Evolutionary conservation across 331 rosid species (phyloP), one percentile per base, ranked within the genome.

Genomic region (Malus hybrid): DNA sequence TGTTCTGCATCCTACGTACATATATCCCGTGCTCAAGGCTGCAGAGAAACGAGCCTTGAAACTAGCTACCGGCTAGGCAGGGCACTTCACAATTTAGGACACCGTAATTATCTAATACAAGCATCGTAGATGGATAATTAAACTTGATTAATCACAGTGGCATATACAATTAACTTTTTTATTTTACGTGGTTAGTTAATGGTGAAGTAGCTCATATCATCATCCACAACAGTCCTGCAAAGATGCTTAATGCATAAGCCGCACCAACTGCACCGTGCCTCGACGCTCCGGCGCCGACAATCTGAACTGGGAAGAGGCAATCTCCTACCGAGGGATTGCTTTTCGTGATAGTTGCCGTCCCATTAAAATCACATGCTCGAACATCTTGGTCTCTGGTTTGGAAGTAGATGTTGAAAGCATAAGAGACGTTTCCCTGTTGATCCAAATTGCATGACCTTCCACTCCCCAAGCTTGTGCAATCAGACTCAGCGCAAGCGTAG

Each of bases 341-440:
- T 0, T 71, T 34, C 4, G 88, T 94, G 57, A 86, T 82, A 26
- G 42, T 55, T 7, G 82, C 97, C n/a, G 70, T 3, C 4, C 93
- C 93, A 0, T 66, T 6, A 26, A 94, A 94, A 68, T 83, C 63
- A 55, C 98, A 91, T 0, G 90, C 95, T 76, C 82, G 88, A 55
- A 87, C 89, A 58, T 87, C 85, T 71, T 93, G 98, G 56, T 87
- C 89, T 1, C 71, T 85, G 56, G 44, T 73, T 80, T 93, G 97
- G 70, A 68, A 93, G 34, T 61, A 90, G 30, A 74, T 76, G 10
- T 93, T 93, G 62, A 83, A 93, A 64, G 97, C 94, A 72, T 82
- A 89, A 0, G 98, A 91, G 24, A 75, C 70, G 13, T 79, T 77
- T 0, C 79, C 92, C 3, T 1, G 6, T 1, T 1, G 1, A 30